Evolutionary conservation across 768 basidiomycete genomes (phyloP).

Genomic region (Pleurotus salmoneostramineus): DNA sequence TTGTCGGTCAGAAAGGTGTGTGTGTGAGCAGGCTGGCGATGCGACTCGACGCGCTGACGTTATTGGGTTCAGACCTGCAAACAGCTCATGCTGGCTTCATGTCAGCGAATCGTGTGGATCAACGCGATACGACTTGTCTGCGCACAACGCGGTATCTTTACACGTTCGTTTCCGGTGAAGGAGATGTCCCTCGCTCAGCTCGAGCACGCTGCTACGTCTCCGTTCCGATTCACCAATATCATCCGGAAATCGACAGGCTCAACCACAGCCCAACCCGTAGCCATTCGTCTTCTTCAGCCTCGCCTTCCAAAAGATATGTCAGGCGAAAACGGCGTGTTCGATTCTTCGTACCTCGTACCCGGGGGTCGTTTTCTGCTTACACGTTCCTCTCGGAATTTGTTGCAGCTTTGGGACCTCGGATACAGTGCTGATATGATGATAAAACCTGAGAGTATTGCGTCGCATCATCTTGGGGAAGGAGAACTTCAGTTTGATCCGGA

Average conservation of each 20-base stretch:
- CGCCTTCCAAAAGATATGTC: slow-evolving; percentile 8
- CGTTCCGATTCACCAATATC: slow-evolving; percentile 15
- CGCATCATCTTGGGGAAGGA: neutral
- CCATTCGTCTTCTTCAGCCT: slow-evolving; percentile 13
- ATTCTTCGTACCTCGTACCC: slow-evolving; percentile 19
- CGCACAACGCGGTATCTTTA: slow-evolving; percentile 13
- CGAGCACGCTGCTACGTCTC: slow-evolving; percentile 22
- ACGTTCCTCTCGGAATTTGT: slow-evolving; percentile 10
- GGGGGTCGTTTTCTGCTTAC: slow-evolving; percentile 27
- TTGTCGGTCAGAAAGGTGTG: slow-evolving; percentile 14
- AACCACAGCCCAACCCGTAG: slow-evolving; percentile 6
- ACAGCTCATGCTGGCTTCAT: slow-evolving; percentile 13
- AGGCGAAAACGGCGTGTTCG: slow-evolving; percentile 8
- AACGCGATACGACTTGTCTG: slow-evolving; percentile 20
- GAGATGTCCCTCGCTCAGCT: slow-evolving; percentile 21
- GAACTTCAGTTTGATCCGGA: slow-evolving; percentile 6
- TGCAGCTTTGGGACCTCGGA: slow-evolving; percentile 25
- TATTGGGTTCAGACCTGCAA: slow-evolving; percentile 18
- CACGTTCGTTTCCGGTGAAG: slow-evolving; percentile 19
- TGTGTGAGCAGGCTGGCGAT: neutral
- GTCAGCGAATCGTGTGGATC: slow-evolving; percentile 23
- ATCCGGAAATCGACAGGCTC: neutral
- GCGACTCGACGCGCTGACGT: neutral
- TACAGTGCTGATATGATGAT: slow-evolving; percentile 13
- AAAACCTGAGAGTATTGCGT: slow-evolving; percentile 13